Conservation (phyloP, 1,284 basidiomycete genomes). For the Pseudozyma sp. region DNA sequence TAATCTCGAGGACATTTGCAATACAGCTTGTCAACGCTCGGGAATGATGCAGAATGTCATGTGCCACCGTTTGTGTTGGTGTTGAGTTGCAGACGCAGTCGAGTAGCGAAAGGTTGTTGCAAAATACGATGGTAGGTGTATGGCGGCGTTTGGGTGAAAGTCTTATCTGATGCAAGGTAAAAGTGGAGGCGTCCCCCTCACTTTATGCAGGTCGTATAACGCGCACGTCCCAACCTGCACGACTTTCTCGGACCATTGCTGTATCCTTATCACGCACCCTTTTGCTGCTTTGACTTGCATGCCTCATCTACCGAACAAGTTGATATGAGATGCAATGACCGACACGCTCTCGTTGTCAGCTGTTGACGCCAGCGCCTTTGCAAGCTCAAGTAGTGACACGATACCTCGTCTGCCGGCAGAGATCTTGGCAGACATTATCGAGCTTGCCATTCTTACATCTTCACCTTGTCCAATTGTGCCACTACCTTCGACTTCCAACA, state of each 20-base stretch:
- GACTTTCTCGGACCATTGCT: no score
- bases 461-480: constrained; percentile 17
- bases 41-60: no score
- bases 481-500: background rate
- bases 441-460: constrained; percentile 29
- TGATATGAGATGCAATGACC: constrained; percentile 7
- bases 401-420: constrained; percentile 25
- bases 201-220: background rate
- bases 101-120: constrained; percentile 6
- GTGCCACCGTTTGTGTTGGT: background rate
- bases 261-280: background rate
- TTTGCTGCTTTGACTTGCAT: background rate
- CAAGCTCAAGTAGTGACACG: background rate
- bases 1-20: constrained; percentile 9
- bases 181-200: constrained; percentile 8
- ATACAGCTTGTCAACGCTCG: no score
- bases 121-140: background rate
- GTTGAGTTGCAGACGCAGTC: background rate
- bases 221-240: constrained; percentile 6
- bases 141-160: constrained; percentile 3
- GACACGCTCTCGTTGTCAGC: background rate
- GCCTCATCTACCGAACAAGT: background rate
- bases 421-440: constrained; percentile 38
- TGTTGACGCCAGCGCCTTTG: background rate
- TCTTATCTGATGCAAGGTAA: background rate